phyloP scores from a whole-genome alignment of 352 stramenopile genomes.

The Phytophthora pinifolia region DNA sequence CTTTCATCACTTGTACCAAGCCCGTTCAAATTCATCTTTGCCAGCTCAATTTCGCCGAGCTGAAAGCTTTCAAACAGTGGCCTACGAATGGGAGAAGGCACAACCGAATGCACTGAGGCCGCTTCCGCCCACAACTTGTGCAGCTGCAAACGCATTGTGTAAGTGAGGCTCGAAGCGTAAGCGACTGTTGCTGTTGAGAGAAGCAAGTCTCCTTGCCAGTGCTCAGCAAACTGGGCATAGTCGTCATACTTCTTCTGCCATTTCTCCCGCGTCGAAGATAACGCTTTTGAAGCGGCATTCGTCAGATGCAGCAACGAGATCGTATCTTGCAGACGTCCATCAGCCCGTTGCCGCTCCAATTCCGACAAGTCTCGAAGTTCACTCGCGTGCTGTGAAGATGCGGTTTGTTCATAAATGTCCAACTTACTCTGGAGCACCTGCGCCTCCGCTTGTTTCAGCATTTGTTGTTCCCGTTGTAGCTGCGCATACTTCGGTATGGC shows the following conservation, averaged over 20 bases:
- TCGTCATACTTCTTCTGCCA: conserved; percentile 45
- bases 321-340: conserved; percentile 54
- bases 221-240: conserved; percentile 38
- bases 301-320: conserved; percentile 57
- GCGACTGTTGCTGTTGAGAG: conserved; percentile 50
- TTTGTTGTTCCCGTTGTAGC: conserved; percentile 45
- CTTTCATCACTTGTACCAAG: conserved; percentile 37
- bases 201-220: conserved; percentile 66
- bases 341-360: conserved; percentile 45
- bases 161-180: conserved; percentile 44
- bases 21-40: conserved; percentile 47
- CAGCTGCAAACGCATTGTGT: conserved; percentile 25
- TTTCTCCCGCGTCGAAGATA: conserved; percentile 40
- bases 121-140: conserved; percentile 36
- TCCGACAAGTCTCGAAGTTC: conserved; percentile 48
- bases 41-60: conserved; percentile 33
- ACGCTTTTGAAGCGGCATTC: conserved; percentile 52
- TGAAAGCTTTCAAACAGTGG: conserved; percentile 36
- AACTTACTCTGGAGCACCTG: conserved; percentile 34
- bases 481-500: conserved; percentile 57
- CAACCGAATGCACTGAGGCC: conserved; percentile 32
- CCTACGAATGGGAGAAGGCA: conserved; percentile 28
- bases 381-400: conserved; percentile 35
- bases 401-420: conserved; percentile 43
- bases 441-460: conserved; percentile 37